Percentiles rank a stretch among this genome's conserved stretches.
These are phyloP conservation scores for Rheum nobile DNA, from an alignment of 148 eudicot species.

Conservation along the genomic window DNA sequence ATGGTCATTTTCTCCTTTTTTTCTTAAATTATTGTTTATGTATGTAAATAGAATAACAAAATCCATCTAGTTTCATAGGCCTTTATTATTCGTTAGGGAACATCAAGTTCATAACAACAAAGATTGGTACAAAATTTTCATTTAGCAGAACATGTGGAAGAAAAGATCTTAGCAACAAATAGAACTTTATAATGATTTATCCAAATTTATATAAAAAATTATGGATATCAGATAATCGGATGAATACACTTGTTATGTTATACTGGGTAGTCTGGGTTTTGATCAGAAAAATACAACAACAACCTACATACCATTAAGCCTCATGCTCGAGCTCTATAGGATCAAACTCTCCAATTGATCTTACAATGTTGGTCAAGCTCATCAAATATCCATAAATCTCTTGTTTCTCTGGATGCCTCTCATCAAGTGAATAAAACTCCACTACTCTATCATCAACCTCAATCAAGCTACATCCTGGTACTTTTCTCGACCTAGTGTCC, in stretches of 20 bases:
- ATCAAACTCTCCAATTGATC: conserved; percentile 11
- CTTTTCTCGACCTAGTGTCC: conserved; percentile 42
- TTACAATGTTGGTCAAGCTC: conserved; percentile 29
- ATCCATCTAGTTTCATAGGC: too few species aligned
- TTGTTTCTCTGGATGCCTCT: conserved; percentile 43
- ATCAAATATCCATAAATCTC: conserved; percentile 37
- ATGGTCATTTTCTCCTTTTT: too few species aligned
- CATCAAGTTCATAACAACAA: too few species aligned
- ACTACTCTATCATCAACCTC: conserved; percentile 38
- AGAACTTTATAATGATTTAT: too few species aligned
- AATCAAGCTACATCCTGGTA: conserved; percentile 58
- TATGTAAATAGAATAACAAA: too few species aligned
- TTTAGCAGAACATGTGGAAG: too few species aligned
- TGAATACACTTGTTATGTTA: too few species aligned
- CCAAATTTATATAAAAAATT: background rate
- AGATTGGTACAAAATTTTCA: too few species aligned
- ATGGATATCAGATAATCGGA: too few species aligned
- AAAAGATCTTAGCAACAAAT: too few species aligned
- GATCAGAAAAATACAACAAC: background rate
- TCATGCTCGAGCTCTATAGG: background rate
- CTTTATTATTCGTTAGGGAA: too few species aligned
- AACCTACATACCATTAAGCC: background rate
- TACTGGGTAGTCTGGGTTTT: conserved; percentile 8
- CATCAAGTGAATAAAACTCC: conserved; percentile 60
- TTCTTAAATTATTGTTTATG: too few species aligned